These are phyloP conservation scores for Melanogaster broomeanus DNA, from an alignment of 768 basidiomycete genomes.

Conservation along the genomic window DNA sequence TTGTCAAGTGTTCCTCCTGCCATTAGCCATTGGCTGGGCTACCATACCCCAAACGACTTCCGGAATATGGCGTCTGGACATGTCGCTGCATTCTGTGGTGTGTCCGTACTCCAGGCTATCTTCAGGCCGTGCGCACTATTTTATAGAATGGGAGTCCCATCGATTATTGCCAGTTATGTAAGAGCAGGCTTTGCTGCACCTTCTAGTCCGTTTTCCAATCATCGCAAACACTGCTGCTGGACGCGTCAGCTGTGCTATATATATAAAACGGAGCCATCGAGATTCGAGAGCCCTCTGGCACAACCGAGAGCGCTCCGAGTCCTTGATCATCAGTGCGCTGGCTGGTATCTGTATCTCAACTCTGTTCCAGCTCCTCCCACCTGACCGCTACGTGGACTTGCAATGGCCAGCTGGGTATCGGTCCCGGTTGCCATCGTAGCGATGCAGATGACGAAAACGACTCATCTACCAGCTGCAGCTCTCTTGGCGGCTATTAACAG, in stretches of 20 bases:
- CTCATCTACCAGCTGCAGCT: constrained; percentile 60
- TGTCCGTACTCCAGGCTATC: constrained; percentile 50
- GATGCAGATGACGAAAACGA: constrained; percentile 55
- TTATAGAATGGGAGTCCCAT: constrained; percentile 44
- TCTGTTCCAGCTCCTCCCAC: constrained; percentile 46
- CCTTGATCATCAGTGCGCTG: constrained; percentile 43
- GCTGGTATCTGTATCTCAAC: constrained; percentile 53
- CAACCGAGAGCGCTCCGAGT: constrained; percentile 56
- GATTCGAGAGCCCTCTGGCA: constrained; percentile 51
- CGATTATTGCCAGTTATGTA: constrained; percentile 23
- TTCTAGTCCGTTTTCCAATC: not conserved
- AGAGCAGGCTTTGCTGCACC: not conserved
- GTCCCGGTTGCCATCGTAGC: constrained; percentile 43
- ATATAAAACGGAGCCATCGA: constrained; percentile 56
- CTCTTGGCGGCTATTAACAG: constrained; percentile 46
- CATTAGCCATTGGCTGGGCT: constrained; percentile 14
- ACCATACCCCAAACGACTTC: constrained; percentile 9
- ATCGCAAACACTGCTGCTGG: constrained; percentile 34
- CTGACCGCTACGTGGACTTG: constrained; percentile 44
- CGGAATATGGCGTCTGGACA: constrained; percentile 1
- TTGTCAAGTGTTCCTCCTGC: not conserved
- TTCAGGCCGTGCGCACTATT: constrained; percentile 51
- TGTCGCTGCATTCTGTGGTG: constrained; percentile 53
- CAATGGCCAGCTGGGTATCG: constrained; percentile 44
- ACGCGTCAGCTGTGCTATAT: constrained; percentile 57